Percentiles rank a stretch among this genome's conserved stretches.
Conservation (phyloP, 1,284 basidiomycete species). For the Testicularia cyperi region DNA sequence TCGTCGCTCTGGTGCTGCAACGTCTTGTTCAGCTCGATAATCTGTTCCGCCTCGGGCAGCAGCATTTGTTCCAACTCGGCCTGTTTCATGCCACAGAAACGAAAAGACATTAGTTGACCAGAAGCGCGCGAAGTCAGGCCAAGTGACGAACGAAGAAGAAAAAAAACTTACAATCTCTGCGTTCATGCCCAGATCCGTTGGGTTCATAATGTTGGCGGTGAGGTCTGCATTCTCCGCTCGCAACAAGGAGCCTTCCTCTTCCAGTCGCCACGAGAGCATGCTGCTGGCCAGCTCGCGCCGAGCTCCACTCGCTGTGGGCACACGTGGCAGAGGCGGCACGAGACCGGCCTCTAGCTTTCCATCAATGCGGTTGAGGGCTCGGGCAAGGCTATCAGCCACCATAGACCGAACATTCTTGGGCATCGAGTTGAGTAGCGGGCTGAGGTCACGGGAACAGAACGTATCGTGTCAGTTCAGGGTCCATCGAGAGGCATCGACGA, state of each 20-base stretch:
- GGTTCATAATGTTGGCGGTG: constrained; percentile 1
- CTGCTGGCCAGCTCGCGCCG: constrained; percentile 24
- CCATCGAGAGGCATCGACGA: too few relatives aligned
- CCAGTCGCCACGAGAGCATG: constrained; percentile 29
- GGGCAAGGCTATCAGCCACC: constrained; percentile 16
- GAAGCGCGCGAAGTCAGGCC: not conserved
- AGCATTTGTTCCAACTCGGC: constrained; percentile 25
- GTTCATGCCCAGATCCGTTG: constrained; percentile 18
- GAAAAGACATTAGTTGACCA: not conserved
- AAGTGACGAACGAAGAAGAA: not conserved
- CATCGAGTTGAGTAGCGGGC: constrained; percentile 32
- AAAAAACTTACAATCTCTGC: constrained; percentile 21
- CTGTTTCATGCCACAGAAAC: not conserved
- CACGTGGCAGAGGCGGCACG: constrained; percentile 23
- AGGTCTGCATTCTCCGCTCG: constrained; percentile 9
- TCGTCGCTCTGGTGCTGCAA: constrained; percentile 14
- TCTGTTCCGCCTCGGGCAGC: constrained; percentile 39
- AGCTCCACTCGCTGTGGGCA: constrained; percentile 6
- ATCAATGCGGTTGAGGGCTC: constrained; percentile 27
- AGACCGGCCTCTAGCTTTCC: constrained; percentile 20
- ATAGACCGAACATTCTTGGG: constrained; percentile 32
- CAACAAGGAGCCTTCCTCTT: constrained; percentile 19
- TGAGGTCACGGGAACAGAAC: too few relatives aligned
- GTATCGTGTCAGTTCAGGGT: too few relatives aligned
- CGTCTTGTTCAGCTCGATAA: constrained; percentile 22